Percentiles rank a stretch among this genome's conserved stretches.
Evolutionary conservation across 345 rosid species (phyloP).

Genomic region (Arabidopsis thaliana): TAIR10.1 NC_003074.8:1679501-1680000

Average conservation of each 20-base stretch:
- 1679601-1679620: slow-evolving; percentile 15
- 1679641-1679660: neutral
- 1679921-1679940: slow-evolving; percentile 21
- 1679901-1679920: neutral
- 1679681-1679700: neutral
- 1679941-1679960: neutral
- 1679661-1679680: neutral
- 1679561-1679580: slow-evolving; percentile 16
- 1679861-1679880: neutral
- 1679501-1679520: slow-evolving; percentile 23
- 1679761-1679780: neutral
- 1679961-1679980: slow-evolving; percentile 21
- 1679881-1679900: too few species aligned
- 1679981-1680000: neutral
- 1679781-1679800: neutral
- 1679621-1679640: neutral
- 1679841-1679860: neutral
- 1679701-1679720: neutral
- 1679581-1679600: slow-evolving; percentile 40
- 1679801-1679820: too few species aligned
- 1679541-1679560: slow-evolving; percentile 37
- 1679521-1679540: slow-evolving; percentile 34
- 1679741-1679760: neutral
- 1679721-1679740: neutral
- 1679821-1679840: neutral